Percentiles rank a stretch among this genome's conserved stretches.
These are phyloP conservation scores for Persicaria maculosa DNA, from an alignment of 148 eudicot species.

Conservation along the genomic window DNA sequence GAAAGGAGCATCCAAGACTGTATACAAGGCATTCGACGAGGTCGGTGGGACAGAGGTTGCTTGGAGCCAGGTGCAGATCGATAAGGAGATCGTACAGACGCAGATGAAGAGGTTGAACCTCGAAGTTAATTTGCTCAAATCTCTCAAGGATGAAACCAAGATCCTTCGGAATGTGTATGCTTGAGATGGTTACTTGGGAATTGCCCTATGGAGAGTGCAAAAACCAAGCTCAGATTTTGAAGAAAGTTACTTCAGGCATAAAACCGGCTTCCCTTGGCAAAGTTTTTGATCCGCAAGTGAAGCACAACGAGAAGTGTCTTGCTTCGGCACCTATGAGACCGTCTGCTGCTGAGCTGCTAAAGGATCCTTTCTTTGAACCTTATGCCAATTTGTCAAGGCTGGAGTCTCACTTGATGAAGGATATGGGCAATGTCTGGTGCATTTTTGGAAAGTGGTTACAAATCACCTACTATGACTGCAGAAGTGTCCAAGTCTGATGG, in stretches of 20 bases:
- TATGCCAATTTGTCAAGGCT: slow-evolving; percentile 14
- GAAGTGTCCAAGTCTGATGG: slow-evolving; percentile 32
- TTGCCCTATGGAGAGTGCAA: slow-evolving; percentile 23
- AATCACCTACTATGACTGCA: slow-evolving; percentile 21
- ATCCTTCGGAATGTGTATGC: slow-evolving; percentile 31
- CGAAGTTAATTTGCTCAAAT: slow-evolving; percentile 22
- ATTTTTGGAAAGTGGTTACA: slow-evolving; percentile 25
- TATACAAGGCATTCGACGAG: slow-evolving; percentile 43
- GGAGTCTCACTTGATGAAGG: slow-evolving; percentile 41
- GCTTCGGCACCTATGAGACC: slow-evolving; percentile 35
- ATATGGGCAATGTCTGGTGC: slow-evolving; percentile 27
- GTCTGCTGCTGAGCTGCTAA: slow-evolving; percentile 42
- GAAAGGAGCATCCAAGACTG: slow-evolving; percentile 90
- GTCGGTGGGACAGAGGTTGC: slow-evolving; percentile 34
- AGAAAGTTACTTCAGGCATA: slow-evolving; percentile 31
- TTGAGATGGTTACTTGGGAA: slow-evolving; percentile 28
- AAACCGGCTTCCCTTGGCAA: slow-evolving; percentile 43
- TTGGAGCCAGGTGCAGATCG: slow-evolving; percentile 26
- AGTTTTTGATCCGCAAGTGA: slow-evolving; percentile 34
- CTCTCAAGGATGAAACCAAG: slow-evolving; percentile 23
- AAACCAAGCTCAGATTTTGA: slow-evolving; percentile 24
- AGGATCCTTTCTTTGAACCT: slow-evolving; percentile 35
- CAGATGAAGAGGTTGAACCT: slow-evolving; percentile 11
- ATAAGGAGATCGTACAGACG: slow-evolving; percentile 6
- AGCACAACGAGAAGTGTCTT: slow-evolving; percentile 42